Percentiles rank a stretch among this genome's conserved stretches.
These are phyloP conservation scores for Backusella sp. DNA, from an alignment of 192 early-diverging fungal genomes.

Conservation along the genomic window DNA sequence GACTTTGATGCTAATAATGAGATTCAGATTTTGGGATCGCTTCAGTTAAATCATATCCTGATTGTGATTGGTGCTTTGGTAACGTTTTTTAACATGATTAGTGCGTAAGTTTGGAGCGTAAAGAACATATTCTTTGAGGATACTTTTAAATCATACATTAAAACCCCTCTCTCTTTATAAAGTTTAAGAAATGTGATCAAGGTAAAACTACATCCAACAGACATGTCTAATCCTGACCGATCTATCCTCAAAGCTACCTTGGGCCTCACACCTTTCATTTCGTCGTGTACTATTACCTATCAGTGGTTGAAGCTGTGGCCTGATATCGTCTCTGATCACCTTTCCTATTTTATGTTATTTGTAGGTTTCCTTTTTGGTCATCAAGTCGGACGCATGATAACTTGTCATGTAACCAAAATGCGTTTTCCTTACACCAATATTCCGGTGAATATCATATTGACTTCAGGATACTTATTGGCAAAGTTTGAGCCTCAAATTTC, in stretches of 20 bases:
- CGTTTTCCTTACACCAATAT: slow-evolving; percentile 74
- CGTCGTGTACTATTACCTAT: slow-evolving; percentile 43
- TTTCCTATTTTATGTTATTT: slow-evolving; percentile 67
- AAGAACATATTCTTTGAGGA: not conserved
- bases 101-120: slow-evolving; percentile 45
- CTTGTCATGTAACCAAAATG: slow-evolving; percentile 79
- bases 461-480: slow-evolving; percentile 61
- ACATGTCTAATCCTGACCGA: slow-evolving; percentile 44
- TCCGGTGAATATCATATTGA: slow-evolving; percentile 54
- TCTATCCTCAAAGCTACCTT: slow-evolving; percentile 53
- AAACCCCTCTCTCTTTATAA: not conserved
- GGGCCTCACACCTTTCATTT: slow-evolving; percentile 66
- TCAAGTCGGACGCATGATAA: slow-evolving; percentile 82
- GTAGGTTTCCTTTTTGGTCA: slow-evolving; percentile 78
- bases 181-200: slow-evolving; percentile 26
- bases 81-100: slow-evolving; percentile 53
- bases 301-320: slow-evolving; percentile 70
- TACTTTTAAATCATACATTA: not conserved
- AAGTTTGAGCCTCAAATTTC: slow-evolving; percentile 43
- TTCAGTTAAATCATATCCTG: slow-evolving; percentile 56
- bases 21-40: slow-evolving; percentile 35
- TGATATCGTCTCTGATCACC: slow-evolving; percentile 57
- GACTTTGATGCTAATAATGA: not conserved
- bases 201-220: slow-evolving; percentile 24
- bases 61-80: slow-evolving; percentile 47